Evolutionary conservation across 2,329 filamentous ascomycete species (phyloP), one percentile per base, ranked within the genome.

Genomic region (Cladosporium austrohemisphaericum): DNA sequence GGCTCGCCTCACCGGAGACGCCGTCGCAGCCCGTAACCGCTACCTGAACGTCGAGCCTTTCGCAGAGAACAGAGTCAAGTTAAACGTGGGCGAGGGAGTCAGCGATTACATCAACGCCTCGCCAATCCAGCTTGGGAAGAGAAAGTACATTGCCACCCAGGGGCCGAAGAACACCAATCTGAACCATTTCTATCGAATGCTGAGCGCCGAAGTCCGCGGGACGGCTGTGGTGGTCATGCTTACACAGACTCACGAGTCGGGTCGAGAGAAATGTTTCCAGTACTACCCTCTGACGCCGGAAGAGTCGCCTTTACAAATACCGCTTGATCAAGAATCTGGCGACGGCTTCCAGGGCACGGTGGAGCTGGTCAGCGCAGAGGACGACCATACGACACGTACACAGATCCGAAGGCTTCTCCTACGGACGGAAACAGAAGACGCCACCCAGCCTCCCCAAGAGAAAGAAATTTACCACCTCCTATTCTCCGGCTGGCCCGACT

Each of bases 131-230:
- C 56, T 74, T 60, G 61, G 68, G 59, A 61, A 69, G 51, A 63
- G 72, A 57, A 77, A 78, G 48, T 97, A 94, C 68, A 95, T 98
- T 59, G 93, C 91, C 45, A 96, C 94, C 67, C 64, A 84, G 72
- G 93, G 93, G 0, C 93, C 93, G 5, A 95, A 91, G 62, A 69
- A 76, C 52, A 79, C 81, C 20, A 88, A 86, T 13, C 77, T 85
- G 49, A 81, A 84, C 57, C 89, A 95, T 63, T 87, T 95, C 57
- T 98, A 92, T 88, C 88, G 93, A 63, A 98, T 98, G 93, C 76
- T 96, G 28, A 81, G 76, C n/a, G 69, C 70, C 20, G 82, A 84
- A 37, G 81, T 85, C 2, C n/a, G 28, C 4, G 43, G 36, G 4
- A 67, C 70, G 1, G 89, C 83, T 1, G 88, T 97, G 50, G 85